Percentiles rank a stretch among this genome's conserved stretches.
phyloP scores from a whole-genome alignment of 2,329 filamentous ascomycete genomes.

The Coniochaeta ligniaria region DNA sequence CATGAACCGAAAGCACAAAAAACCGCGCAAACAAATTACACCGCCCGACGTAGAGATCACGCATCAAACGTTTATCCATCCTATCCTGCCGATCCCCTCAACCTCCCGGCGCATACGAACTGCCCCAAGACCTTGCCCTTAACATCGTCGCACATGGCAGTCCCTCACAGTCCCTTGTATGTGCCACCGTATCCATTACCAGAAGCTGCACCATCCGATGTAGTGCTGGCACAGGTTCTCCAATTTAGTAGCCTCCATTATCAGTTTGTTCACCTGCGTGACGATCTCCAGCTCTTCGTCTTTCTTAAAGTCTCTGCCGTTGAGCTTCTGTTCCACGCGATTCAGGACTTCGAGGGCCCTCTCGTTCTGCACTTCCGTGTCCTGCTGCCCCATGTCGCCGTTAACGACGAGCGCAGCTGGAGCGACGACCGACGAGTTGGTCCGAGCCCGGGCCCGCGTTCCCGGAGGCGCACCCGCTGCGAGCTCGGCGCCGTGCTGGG shows the following conservation, averaged over 20 bases:
- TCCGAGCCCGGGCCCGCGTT: slow-evolving; percentile 46
- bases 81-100: too few relatives aligned
- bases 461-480: slow-evolving; percentile 38
- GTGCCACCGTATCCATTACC: slow-evolving; percentile 41
- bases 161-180: not conserved
- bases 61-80: too few relatives aligned
- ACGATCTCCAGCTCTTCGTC: slow-evolving; percentile 78
- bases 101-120: too few relatives aligned
- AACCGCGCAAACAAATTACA: too few relatives aligned
- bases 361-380: slow-evolving; percentile 81
- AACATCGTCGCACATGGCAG: too few relatives aligned
- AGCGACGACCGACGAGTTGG: slow-evolving; percentile 41
- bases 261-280: slow-evolving; percentile 87
- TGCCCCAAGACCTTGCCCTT: too few relatives aligned
- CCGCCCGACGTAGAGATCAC: too few relatives aligned
- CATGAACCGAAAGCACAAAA: too few relatives aligned
- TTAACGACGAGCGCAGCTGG: slow-evolving; percentile 25
- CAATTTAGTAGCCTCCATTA: slow-evolving; percentile 90
- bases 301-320: slow-evolving; percentile 84
- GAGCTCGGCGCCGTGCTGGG: slow-evolving; percentile 16
- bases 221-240: slow-evolving; percentile 99
- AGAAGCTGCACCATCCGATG: slow-evolving; percentile 98
- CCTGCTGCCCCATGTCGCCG: slow-evolving; percentile 27
- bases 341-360: slow-evolving; percentile 85
- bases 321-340: slow-evolving; percentile 91